These are phyloP conservation scores for Candida namnaoensis DNA, from an alignment of 805 yeast species.

Conservation along the genomic window DNA sequence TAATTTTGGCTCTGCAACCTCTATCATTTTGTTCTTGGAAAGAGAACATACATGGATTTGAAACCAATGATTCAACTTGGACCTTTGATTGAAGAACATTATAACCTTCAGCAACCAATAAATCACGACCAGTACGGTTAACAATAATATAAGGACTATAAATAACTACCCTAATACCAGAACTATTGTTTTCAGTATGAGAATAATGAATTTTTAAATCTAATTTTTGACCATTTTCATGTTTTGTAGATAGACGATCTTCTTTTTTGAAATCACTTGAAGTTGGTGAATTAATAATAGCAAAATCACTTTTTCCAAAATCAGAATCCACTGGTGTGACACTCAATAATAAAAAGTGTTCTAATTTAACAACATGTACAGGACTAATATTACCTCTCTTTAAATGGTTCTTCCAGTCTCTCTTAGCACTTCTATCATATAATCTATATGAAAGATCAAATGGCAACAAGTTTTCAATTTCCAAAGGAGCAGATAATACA, in stretches of 20 bases:
- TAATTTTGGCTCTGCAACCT: slow-evolving; percentile 56
- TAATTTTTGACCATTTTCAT: slow-evolving; percentile 60
- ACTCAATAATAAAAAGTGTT: slow-evolving; percentile 62
- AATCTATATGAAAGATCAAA: slow-evolving; percentile 68
- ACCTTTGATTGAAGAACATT: slow-evolving; percentile 44
- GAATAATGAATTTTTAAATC: slow-evolving; percentile 59
- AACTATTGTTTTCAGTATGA: slow-evolving; percentile 36
- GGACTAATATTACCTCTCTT: slow-evolving; percentile 59
- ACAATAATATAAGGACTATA: slow-evolving; percentile 80
- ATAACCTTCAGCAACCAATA: slow-evolving; percentile 44
- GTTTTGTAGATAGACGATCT: slow-evolving; percentile 37
- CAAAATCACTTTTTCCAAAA: slow-evolving; percentile 59
- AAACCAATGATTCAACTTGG: slow-evolving; percentile 20
- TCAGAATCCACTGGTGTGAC: slow-evolving; percentile 58
- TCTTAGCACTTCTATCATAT: slow-evolving; percentile 63
- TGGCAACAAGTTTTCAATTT: slow-evolving; percentile 79
- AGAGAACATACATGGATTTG: slow-evolving; percentile 76
- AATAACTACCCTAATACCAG: slow-evolving; percentile 60
- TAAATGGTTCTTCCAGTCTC: slow-evolving; percentile 58
- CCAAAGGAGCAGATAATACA: slow-evolving; percentile 75
- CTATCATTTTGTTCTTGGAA: slow-evolving; percentile 52
- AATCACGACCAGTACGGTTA: slow-evolving; percentile 66
- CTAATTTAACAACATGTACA: slow-evolving; percentile 73
- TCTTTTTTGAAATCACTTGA: slow-evolving; percentile 52
- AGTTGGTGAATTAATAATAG: slow-evolving; percentile 52